These are phyloP conservation scores for Castanea crenata DNA, from an alignment of 306 rosid species.

Conservation along the genomic window DNA sequence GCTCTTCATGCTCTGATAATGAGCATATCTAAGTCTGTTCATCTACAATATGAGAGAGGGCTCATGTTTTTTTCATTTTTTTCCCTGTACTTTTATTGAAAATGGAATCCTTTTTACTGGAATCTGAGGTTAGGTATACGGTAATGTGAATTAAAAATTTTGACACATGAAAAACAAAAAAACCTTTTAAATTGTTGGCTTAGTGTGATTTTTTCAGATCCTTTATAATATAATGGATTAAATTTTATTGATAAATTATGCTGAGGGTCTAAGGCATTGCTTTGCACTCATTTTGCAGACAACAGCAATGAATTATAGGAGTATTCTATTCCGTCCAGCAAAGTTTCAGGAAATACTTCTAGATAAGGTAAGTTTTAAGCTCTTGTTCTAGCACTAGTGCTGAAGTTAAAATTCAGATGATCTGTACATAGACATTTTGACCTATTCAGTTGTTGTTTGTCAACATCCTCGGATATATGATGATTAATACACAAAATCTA, in stretches of 20 bases:
- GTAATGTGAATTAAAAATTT: not conserved
- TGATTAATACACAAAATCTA: not conserved
- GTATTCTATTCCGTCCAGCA: conserved; percentile 45
- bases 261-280: not conserved
- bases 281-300: conserved; percentile 37
- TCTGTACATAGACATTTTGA: not conserved
- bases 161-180: too few species aligned
- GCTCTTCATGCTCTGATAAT: not conserved
- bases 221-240: not conserved
- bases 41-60: not conserved
- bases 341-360: conserved; percentile 75
- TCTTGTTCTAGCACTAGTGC: not conserved
- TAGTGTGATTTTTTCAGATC: not conserved
- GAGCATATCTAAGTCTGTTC: not conserved
- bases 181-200: not conserved
- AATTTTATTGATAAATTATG: not conserved
- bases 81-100: not conserved
- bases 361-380: conserved; percentile 60
- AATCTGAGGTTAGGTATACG: not conserved
- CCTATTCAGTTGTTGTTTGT: not conserved
- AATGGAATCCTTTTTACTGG: not conserved
- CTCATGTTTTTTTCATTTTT: not conserved
- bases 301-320: conserved; percentile 45
- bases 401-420: conserved; percentile 7
- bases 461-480: conserved; percentile 10